Evolutionary conservation across 305 asterid genomes (phyloP).

Genomic region (Fraxinus paxiana): DNA sequence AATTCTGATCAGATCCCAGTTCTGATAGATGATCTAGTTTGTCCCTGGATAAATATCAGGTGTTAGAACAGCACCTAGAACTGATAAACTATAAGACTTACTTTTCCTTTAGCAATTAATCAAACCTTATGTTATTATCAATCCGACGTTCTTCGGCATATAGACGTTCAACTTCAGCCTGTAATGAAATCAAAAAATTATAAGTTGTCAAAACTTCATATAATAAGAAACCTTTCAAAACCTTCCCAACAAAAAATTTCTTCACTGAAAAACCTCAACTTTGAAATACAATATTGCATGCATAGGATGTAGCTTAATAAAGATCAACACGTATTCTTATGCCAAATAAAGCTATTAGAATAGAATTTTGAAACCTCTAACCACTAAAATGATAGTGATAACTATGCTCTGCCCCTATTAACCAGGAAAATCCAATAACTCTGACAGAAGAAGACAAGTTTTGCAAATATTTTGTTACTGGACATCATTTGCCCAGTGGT

Average conservation of each 20-base stretch:
- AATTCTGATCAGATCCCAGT: slow-evolving; percentile 38
- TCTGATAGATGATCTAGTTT: slow-evolving; percentile 51
- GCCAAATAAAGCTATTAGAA: background rate
- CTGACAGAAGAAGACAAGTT: background rate
- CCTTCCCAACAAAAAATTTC: background rate
- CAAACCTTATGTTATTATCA: slow-evolving; percentile 68
- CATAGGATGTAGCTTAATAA: background rate
- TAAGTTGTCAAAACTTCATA: background rate
- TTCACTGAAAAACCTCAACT: background rate
- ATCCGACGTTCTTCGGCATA: slow-evolving; percentile 49
- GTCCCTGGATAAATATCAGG: slow-evolving; percentile 45
- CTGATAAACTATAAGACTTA: slow-evolving; percentile 11
- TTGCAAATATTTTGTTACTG: background rate
- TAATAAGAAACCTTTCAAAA: background rate
- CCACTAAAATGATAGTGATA: background rate
- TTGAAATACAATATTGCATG: background rate
- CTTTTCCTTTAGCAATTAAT: slow-evolving; percentile 7
- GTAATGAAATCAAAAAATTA: slow-evolving; percentile 28
- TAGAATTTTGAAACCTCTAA: background rate
- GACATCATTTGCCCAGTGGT: background rate
- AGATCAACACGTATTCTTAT: background rate
- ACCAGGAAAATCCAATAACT: background rate
- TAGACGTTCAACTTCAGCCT: slow-evolving; percentile 57
- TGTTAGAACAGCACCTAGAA: slow-evolving; percentile 30
- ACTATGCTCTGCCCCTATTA: background rate